A percentile compares a stretch with the other conserved stretches of the same genome.
phyloP scores from a whole-genome alignment of 768 basidiomycete genomes.

The Amanita phalloides region DNA sequence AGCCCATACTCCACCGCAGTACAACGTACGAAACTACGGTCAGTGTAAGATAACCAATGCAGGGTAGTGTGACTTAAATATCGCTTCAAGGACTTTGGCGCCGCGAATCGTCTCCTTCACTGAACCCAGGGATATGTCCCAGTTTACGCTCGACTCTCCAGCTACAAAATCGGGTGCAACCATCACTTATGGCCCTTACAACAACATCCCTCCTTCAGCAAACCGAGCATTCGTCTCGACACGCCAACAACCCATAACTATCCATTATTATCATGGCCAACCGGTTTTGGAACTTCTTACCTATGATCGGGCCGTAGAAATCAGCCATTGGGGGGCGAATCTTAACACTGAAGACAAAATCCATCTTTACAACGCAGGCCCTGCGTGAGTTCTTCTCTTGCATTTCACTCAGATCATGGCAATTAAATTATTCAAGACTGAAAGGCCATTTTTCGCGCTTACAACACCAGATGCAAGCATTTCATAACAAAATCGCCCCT shows the following conservation, averaged over 20 bases:
- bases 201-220: conserved; percentile 57
- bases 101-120: conserved; percentile 67
- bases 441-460: conserved; percentile 95
- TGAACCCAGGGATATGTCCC: conserved; percentile 48
- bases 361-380: conserved; percentile 80
- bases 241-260: conserved; percentile 52
- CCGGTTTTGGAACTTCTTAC: conserved; percentile 70
- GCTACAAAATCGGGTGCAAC: conserved; percentile 71
- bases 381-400: conserved; percentile 46
- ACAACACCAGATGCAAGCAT: conserved; percentile 69
- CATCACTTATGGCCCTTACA: conserved; percentile 84
- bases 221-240: conserved; percentile 41
- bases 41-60: conserved; percentile 14
- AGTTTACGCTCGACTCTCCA: conserved; percentile 47
- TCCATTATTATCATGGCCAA: conserved; percentile 79
- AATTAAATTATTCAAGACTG: conserved; percentile 36
- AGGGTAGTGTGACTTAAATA: background rate
- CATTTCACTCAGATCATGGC: conserved; percentile 5
- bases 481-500: conserved; percentile 52
- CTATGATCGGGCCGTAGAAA: conserved; percentile 71
- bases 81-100: conserved; percentile 43
- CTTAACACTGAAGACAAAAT: conserved; percentile 89
- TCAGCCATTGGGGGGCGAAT: conserved; percentile 96
- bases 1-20: conserved; percentile 76
- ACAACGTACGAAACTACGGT: conserved; percentile 86